Percentiles rank a stretch among this genome's conserved stretches.
Evolutionary conservation across 768 basidiomycete species (phyloP).

Genomic region (Pisolithus albus): DNA sequence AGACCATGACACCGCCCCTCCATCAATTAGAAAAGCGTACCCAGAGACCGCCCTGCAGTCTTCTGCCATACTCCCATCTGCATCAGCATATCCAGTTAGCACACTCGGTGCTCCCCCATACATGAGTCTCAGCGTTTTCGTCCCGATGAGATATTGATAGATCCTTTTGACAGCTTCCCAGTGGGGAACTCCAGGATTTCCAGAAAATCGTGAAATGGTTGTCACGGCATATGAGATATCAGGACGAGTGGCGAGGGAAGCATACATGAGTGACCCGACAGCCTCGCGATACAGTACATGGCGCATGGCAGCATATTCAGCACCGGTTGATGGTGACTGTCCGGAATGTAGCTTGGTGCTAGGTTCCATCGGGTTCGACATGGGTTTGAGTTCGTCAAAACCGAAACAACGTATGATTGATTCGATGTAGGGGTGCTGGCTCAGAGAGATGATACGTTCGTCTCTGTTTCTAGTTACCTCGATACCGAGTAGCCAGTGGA

Average conservation of each 20-base stretch:
- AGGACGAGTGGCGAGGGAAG: neutral
- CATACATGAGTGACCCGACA: constrained; percentile 1
- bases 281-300: constrained; percentile 22
- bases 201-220: neutral
- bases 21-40: constrained; percentile 13
- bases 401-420: constrained; percentile 22
- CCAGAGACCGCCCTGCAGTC: constrained; percentile 10
- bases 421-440: constrained; percentile 23
- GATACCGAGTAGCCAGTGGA: constrained; percentile 7
- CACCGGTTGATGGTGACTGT: constrained; percentile 15
- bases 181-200: neutral
- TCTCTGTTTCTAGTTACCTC: neutral
- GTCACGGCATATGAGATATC: neutral
- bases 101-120: neutral
- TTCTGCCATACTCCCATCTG: constrained; percentile 9
- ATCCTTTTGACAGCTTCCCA: neutral
- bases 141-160: constrained; percentile 7
- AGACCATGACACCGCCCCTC: constrained; percentile 23
- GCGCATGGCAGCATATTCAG: constrained; percentile 17
- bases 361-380: constrained; percentile 29
- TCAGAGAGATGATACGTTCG: neutral
- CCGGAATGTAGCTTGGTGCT: constrained; percentile 12
- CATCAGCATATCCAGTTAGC: constrained; percentile 1
- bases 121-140: constrained; percentile 8
- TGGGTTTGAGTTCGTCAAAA: constrained; percentile 18